These are phyloP conservation scores for Phaeolepiota aurea DNA, from an alignment of 768 basidiomycete genomes.

Conservation along the genomic window DNA sequence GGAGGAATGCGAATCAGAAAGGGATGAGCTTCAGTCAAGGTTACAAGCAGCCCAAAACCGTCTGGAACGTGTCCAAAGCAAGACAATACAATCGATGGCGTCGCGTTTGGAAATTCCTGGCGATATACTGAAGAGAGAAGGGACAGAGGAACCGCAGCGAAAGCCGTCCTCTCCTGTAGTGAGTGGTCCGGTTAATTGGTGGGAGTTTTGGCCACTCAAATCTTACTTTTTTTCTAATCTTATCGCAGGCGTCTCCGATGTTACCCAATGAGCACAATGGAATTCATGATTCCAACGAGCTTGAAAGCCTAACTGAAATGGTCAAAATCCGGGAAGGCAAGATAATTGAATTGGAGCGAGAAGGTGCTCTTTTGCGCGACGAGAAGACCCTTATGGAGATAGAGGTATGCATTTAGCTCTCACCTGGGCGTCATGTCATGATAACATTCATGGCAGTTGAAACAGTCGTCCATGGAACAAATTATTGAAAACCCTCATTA, in stretches of 20 bases:
- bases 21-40: slow-evolving; percentile 38
- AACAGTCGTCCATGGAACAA: slow-evolving; percentile 31
- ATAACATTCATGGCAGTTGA: slow-evolving; percentile 21
- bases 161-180: slow-evolving; percentile 62
- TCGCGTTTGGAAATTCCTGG: slow-evolving; percentile 11
- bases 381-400: slow-evolving; percentile 35
- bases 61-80: slow-evolving; percentile 51
- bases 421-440: not conserved
- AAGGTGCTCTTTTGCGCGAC: slow-evolving; percentile 34
- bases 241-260: slow-evolving; percentile 28
- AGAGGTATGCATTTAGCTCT: slow-evolving; percentile 26
- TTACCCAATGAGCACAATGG: slow-evolving; percentile 27
- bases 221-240: slow-evolving; percentile 34
- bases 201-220: slow-evolving; percentile 46
- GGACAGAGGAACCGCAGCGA: slow-evolving; percentile 38
- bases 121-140: slow-evolving; percentile 1
- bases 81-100: slow-evolving; percentile 40
- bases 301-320: slow-evolving; percentile 31
- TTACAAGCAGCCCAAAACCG: slow-evolving; percentile 53
- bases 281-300: slow-evolving; percentile 23
- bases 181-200: slow-evolving; percentile 63
- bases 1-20: slow-evolving; percentile 39
- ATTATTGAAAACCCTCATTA: slow-evolving; percentile 45
- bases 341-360: slow-evolving; percentile 38
- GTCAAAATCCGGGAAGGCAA: slow-evolving; percentile 34